Percentiles rank a stretch among this genome's conserved stretches.
Evolutionary conservation across 1,139 yeast species (phyloP).

Genomic region (Blastobotrys serpentis): DNA sequence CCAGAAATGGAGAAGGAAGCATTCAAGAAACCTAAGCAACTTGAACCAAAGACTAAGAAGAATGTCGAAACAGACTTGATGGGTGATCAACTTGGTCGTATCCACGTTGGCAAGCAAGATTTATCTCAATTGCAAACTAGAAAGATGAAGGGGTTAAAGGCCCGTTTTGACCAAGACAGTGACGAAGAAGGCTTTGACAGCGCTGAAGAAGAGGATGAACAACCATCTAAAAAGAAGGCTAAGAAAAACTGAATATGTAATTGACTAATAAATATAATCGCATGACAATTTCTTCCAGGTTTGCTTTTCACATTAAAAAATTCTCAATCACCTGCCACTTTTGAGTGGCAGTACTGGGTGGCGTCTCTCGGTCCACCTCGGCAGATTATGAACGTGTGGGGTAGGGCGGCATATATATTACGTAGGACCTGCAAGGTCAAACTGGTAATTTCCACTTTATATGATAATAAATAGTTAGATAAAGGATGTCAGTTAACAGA

Average conservation of each 20-base stretch:
- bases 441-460: no score
- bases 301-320: no score
- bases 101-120: conserved; percentile 96
- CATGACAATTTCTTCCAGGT: no score
- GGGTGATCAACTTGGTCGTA: conserved; percentile 97
- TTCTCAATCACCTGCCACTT: neutral
- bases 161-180: conserved; percentile 65
- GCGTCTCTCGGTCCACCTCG: no score
- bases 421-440: no score
- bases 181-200: conserved; percentile 49
- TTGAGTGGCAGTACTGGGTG: no score
- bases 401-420: no score
- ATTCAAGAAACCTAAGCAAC: conserved; percentile 71
- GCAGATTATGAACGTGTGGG: no score
- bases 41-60: conserved; percentile 82
- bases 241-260: conserved; percentile 13
- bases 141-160: conserved; percentile 97
- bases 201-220: conserved; percentile 27
- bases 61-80: conserved; percentile 79
- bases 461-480: no score
- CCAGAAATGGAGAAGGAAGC: conserved; percentile 94
- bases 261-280: conserved; percentile 4
- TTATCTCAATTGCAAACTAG: conserved; percentile 86
- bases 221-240: conserved; percentile 16
- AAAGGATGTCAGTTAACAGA: no score